Base-by-base conservation (phyloP, 495 filamentous ascomycete species). In the Penicillium nucicola region DNA sequence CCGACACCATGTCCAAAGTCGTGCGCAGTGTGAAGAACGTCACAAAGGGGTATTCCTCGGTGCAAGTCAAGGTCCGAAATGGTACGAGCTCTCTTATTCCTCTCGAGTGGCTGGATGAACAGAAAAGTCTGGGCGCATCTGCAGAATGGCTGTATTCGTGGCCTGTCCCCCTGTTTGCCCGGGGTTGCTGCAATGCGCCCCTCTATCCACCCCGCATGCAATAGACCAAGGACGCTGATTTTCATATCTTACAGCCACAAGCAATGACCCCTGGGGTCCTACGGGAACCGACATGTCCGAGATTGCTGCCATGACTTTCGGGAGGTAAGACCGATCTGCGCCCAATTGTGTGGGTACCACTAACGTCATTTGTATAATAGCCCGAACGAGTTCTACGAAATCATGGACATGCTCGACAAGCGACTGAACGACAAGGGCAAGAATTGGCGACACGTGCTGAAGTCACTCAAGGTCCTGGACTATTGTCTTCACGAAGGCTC, bases 381-480 rank as follows among this genome's bases (percentile, higher is more conserved):
- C 63, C 88, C 88, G n/a, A 90, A 84, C 64, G 93, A 97, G 69
- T 99, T 97, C 72, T 95, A 95, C 76, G 92, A 99, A 64, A 96
- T 99, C 59, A 96, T 99, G 85, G 95, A 97, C 69, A 99, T 99
- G 93, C 77, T 99, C 52, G 95, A 97, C 71, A 97, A 97, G 77
- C 87, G 95, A 52, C 77, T 99, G 59, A 99, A 99, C 59, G 95
- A 99, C 67, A 99, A 99, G 69, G 95, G 95, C 60, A 99, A 96
- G 79, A 99, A 99, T 69, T 99, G 95, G 95, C 84, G 95, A 58
- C 95, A 99, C 69, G 95, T 99, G 3, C 77, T 99, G 46, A 99
- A 99, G 74, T 93, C 92, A 22, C 74, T 99, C 48, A 99, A 97
- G 67, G 95, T 99, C 51, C 79, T 97, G 50, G 95, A 99, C 71